Base-by-base conservation (phyloP, 352 stramenopile species). In the Phytopythium delawarense region DNA sequence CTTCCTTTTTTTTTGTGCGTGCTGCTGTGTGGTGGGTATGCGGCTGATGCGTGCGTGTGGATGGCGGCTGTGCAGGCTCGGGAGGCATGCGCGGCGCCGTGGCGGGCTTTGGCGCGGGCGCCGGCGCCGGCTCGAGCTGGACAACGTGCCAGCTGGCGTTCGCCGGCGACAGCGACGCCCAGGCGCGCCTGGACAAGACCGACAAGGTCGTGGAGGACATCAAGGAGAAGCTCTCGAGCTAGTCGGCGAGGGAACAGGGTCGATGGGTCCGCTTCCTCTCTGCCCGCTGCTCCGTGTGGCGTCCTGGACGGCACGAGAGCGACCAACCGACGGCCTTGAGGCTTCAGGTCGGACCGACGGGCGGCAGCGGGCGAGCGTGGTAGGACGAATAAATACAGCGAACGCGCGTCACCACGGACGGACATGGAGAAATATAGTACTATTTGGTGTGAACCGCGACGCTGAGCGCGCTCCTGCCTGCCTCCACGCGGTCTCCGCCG, bases 101-200 rank as follows among this genome's bases (percentile, higher is more conserved):
- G 42, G 89, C 84, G 60, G 86, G 86, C 55, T 74, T 94, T 9
- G 86, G 86, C 39, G 84, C 84, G 0, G 86, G 86, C 39, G 59
- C 81, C 1, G 86, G 84, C 48, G 80, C 83, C 11, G 86, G 86
- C 13, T 91, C 84, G 51, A 93, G 82, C 70, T 94, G 86, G 86
- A 94, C 81, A 60, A 92, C 83, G 49, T 94, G 86, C 68, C 84
- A 91, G 64, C 60, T 95, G 69, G 86, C 84, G 28, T 94, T 94
- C 64, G 78, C 87, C 48, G 85, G 83, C 59, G 64, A 91, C 68
- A 76, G 52, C 57, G 74, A 89, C 60, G 77, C 83, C 54, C 67
- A 92, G 68, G 78, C 72, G 48, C 65, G 72, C 48, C 72, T 92
- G 57, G 69, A 92, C 72, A 89, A 89, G 70, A 71, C 83, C 60